Evolutionary conservation across 805 yeast species (phyloP), one percentile per base, ranked within the genome.

Genomic region (Sungouiozyma intestinalis): DNA sequence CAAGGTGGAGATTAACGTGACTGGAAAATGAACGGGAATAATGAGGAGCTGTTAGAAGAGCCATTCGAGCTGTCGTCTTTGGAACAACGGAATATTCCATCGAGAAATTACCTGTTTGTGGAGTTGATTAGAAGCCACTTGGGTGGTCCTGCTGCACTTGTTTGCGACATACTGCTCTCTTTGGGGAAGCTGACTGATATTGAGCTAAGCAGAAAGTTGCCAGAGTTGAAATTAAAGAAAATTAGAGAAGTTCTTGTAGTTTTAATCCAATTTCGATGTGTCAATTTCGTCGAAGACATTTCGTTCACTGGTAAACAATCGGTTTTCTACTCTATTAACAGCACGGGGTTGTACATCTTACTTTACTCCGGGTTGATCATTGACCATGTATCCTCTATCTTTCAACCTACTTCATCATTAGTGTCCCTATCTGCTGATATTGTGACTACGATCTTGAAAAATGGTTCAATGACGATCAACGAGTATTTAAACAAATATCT

Each of bases 301-400:
- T 41, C 52, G 4, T 40, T 46, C 8, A 42, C 54, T 5, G 58
- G 58, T 16, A 58, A 56, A 15, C 48, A 58, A 14, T 55, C 54
- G 0, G 67, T 73, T 1, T 72, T 64, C 52, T 86, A 87, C 58
- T 67, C 67, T 24, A 73, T 77, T 45, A 73, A 79, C 53, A 81
- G 80, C 46, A 69, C 68, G 31, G 94, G 94, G 4, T 62, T 79
- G 16, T 68, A 77, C 48, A 61, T 73, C 42, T 65, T 86, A 41
- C 60, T 87, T 15, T 85, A 87, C 60, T 68, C 87, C 6, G 97
- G 95, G 35, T 84, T 82, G 41, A 77, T 87, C 45, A 68, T 86
- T 27, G 60, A 71, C 39, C 68, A 68, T 24, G 29, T 24, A 11
- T 6, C 29, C 6, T 24, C 29, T 24, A 24, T 24, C 11, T 24